Evolutionary conservation across 139 green algal genomes (phyloP), one percentile per base, ranked within the genome.

Genomic region (Asterochloris sp.): DNA sequence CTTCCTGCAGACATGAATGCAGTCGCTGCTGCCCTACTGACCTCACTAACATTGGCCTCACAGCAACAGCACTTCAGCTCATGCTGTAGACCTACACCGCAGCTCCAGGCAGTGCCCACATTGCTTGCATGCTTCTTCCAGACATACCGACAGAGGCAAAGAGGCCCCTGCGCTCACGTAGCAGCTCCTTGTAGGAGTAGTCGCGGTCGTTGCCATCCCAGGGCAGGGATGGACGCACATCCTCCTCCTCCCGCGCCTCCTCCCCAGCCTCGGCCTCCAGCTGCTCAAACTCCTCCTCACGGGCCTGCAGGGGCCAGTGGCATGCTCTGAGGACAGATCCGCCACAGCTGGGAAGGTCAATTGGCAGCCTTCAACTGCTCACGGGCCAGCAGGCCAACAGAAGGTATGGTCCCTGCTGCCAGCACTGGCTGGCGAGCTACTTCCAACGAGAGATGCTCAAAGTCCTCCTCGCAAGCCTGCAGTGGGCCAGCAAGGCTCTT

Each of bases 141-240:
- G n/a, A n/a, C n/a, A n/a, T 6, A 54, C 38, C 38, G 38, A 2
- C 4, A 54, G 38, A 54, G 38, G 38, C 38, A 54, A n/a, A n/a
- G n/a, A n/a, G 38, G 38, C 38, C 38, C 38, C 38, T 6, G 38
- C 6, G 38, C 38, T 62, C 61, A 94, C 91, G 92, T 62, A 98
- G 87, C 78, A 98, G 89, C 92, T 99, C 97, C 13, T 98, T 95
- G 84, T 99, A 99, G 8, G 88, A 92, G 90, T 99, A 99, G 75
- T 99, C 97, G 6, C 97, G 85, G 85, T 98, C 95, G 12, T 87
- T 91, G 17, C 94, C 95, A 60, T 97, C 96, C 97, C 97, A 99
- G 0, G 96, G 91, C 29, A 89, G 83, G 2, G 84, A 85, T 29
- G 82, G 80, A 15, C 28, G 62, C 21, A 83, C 67, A 10, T 80